Evolutionary conservation across 2,329 filamentous ascomycete genomes (phyloP), one percentile per base, ranked within the genome.

Genomic region (Aspergillus ustus): DNA sequence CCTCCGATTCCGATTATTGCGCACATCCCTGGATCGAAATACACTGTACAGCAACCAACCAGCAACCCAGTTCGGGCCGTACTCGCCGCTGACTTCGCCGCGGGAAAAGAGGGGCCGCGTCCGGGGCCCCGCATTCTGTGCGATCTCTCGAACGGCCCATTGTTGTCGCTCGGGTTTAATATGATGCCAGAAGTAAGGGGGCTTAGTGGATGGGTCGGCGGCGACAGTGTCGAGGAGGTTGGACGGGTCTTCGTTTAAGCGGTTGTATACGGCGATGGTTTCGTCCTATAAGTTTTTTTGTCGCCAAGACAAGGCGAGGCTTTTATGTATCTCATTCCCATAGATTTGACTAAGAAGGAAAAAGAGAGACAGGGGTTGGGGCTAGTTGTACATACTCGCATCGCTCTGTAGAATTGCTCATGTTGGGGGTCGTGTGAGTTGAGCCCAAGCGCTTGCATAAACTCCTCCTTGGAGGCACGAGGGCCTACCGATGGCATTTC

Each of bases 1-100:
- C 52, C 77, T 70, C 62, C 78, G 74, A 68, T 79, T 80, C 25
- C 79, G 76, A 70, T 81, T 80, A 68, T 81, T 81, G 53, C 79
- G 72, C 59, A 79, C 75, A 70, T 81, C 79, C 56, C 79, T 69
- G 20, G 78, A 80, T n/a, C 79, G 77, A 68, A 81, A 81, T 29
- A 81, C 79, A 62, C 78, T 81, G 67, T 81, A 81, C 66, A 81
- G 68, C 70, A 81, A 70, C 79, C 79, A 81, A 17, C 77, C 75
- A 0, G 78, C 76, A 15, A 81, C 79, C 79, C 79, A 81, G 60
- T 81, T 81, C 6, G 79, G 79, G 7, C 75, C 78, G 61, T 80
- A 77, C 66, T 81, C 79, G 61, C 78, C 77, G 29, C 71, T 74
- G 1, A 77, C 80, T 20, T 67, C 69, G 22, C 79, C 79, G 6